Evolutionary conservation across 2,329 filamentous ascomycete species (phyloP).

Genomic region (Talaromyces rugulosus): DNA sequence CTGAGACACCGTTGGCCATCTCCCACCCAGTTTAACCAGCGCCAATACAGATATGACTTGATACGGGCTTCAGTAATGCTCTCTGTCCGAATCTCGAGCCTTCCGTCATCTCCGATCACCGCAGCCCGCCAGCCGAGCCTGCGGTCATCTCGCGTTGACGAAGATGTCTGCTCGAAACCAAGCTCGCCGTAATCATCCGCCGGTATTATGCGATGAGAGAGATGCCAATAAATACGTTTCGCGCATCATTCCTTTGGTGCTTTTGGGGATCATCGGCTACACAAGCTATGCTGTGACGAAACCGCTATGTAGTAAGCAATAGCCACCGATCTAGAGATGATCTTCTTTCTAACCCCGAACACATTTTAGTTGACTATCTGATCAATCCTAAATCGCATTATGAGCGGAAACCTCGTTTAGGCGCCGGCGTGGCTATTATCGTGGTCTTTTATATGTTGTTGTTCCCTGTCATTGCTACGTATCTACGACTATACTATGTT

Average conservation of each 20-base stretch:
- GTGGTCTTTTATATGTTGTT: slow-evolving; percentile 70
- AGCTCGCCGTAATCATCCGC: slow-evolving; percentile 5
- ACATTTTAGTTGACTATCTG: slow-evolving; percentile 64
- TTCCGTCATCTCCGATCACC: background rate
- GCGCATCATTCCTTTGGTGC: slow-evolving; percentile 65
- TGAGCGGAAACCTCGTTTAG: slow-evolving; percentile 41
- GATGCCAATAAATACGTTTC: slow-evolving; percentile 57
- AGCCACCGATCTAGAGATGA: background rate
- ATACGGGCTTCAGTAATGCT: background rate
- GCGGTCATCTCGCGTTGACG: background rate
- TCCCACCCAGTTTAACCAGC: background rate
- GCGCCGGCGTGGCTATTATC: slow-evolving; percentile 65
- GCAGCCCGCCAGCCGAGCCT: background rate
- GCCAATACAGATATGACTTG: background rate
- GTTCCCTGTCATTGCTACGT: slow-evolving; percentile 61
- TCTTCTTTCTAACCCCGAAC: background rate
- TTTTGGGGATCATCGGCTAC: slow-evolving; percentile 64
- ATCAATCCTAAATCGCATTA: slow-evolving; percentile 46
- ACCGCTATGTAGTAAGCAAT: slow-evolving; percentile 60
- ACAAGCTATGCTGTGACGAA: slow-evolving; percentile 68
- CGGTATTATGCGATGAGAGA: slow-evolving; percentile 27
- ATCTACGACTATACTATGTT: slow-evolving; percentile 65
- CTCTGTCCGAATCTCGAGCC: background rate
- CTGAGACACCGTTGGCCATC: background rate
- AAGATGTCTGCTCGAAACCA: slow-evolving; percentile 13